Conservation (phyloP, 2,329 filamentous ascomycete genomes). For the Penicillium brevicompactum region DNA sequence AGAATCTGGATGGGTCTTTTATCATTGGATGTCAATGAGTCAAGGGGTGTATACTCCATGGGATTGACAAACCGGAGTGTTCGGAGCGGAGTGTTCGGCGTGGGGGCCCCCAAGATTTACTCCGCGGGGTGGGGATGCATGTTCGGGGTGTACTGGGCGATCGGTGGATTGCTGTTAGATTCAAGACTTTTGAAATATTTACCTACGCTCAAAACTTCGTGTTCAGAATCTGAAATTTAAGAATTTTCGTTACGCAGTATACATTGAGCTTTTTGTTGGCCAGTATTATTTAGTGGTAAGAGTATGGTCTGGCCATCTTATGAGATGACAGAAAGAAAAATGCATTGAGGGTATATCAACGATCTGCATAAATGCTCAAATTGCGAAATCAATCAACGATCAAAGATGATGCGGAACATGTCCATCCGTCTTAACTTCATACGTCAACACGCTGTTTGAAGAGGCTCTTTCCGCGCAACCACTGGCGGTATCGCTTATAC, state of each 20-base stretch:
- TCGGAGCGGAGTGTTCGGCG: constrained; percentile 12
- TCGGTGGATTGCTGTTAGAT: no score
- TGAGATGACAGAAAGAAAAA: not conserved
- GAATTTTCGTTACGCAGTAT: no score
- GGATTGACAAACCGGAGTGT: constrained; percentile 3
- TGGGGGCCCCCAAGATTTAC: not conserved
- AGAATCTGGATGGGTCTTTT: not conserved
- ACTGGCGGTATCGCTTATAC: constrained; percentile 95
- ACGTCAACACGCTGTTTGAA: constrained; percentile 79
- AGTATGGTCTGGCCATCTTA: no score
- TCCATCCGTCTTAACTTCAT: constrained; percentile 17
- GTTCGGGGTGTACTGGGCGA: not conserved
- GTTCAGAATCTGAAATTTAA: no score
- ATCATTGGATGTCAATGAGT: not conserved
- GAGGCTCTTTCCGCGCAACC: constrained; percentile 90
- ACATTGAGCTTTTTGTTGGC: no score
- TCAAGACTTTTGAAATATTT: no score
- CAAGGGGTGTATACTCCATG: not conserved
- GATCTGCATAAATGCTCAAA: not conserved
- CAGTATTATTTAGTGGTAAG: no score
- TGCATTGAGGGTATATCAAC: constrained; percentile 25
- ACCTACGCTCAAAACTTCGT: no score
- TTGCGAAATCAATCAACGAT: not conserved
- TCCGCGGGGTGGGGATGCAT: not conserved
- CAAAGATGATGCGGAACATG: no score